Base-by-base conservation (phyloP, 2,329 filamentous ascomycete genomes). In the Dactylonectria estremocensis region DNA sequence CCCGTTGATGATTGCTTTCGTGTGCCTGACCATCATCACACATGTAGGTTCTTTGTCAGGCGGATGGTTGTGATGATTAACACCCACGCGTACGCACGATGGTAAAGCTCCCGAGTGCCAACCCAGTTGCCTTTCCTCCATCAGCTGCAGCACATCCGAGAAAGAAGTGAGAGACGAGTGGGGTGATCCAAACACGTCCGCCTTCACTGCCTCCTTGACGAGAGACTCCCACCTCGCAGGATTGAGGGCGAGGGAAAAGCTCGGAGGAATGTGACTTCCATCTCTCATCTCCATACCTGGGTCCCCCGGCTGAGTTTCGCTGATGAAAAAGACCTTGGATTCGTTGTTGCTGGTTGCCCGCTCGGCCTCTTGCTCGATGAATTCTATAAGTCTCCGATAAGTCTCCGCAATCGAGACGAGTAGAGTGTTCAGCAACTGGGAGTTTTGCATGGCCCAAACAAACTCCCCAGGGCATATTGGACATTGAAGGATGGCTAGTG, bases 381-480 rank as follows among this genome's bases (percentile, higher is more conserved):
- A 73, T 1, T 68, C 53, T 2, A 72, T 55, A 18, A 75, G 64
- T 63, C 69, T 75, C 53, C 71, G 75, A 3, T 73, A 76, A 14
- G 67, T 69, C 55, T 76, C 74, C 0, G 74, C 74, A 5, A 76
- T 67, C 2, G 74, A 76, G 11, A 73, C 53, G 1, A 76, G 69
- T 1, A 76, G 63, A 0, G 74, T 76, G 11, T 74, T 76, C 2
- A 76, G 66, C 0, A 76, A 58, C 46, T 76, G 74, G 2, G 73
- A 69, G 13, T 76, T 76, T 37, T 76, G 74, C 74, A 76, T 76
- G 1, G 74, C 74, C 74, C 74, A 76, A 9, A 75, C 59, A 7
- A 76, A 76, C 24, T 72, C 62, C 0, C 70, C 74, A 0, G 74
- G 74, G 20, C 74, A 76, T 1, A 75, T 65, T 20, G 59, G 54